Conservation (phyloP, 2,329 filamentous ascomycete species). For the Canariomyces notabilis region DNA sequence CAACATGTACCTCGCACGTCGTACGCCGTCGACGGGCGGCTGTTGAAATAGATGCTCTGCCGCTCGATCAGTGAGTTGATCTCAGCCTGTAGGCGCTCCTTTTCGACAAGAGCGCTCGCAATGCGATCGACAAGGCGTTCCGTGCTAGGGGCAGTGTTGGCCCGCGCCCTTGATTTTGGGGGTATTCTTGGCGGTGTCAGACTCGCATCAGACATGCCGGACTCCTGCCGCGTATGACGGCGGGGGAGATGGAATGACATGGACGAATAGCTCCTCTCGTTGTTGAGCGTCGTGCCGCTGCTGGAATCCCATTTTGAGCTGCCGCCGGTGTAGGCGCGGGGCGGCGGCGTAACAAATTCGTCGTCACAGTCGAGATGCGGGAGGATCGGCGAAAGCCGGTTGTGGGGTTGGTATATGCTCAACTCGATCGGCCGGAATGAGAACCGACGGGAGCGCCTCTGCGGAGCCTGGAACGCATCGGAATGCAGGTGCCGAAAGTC, state of each 20-base stretch:
- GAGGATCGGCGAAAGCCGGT: conserved; percentile 51
- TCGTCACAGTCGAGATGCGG: conserved; percentile 43
- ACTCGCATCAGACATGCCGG: conserved; percentile 29
- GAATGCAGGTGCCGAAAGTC: conserved; percentile 57
- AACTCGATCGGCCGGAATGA: conserved; percentile 54
- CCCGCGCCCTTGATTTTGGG: conserved; percentile 40
- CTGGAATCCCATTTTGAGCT: conserved; percentile 29
- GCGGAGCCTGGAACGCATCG: conserved; percentile 37
- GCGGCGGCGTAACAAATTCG: conserved; percentile 35
- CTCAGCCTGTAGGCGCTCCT: conserved; percentile 53
- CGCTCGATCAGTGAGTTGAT: conserved; percentile 57
- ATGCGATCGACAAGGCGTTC: conserved; percentile 51
- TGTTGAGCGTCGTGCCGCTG: conserved; percentile 32
- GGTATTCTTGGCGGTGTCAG: conserved; percentile 38
- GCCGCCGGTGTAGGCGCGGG: conserved; percentile 34
- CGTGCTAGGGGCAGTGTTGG: conserved; percentile 43
- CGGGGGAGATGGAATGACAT: conserved; percentile 54
- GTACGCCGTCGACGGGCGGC: conserved; percentile 48
- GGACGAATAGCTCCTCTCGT: conserved; percentile 45
- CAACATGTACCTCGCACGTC: conserved; percentile 34
- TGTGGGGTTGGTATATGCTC: conserved; percentile 45
- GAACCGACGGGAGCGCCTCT: conserved; percentile 27
- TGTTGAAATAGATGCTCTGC: conserved; percentile 52
- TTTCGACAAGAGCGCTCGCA: conserved; percentile 52
- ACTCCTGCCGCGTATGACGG: conserved; percentile 35